Base-by-base conservation (phyloP, 805 yeast species). In the Hanseniaspora hatyaiensis region DNA sequence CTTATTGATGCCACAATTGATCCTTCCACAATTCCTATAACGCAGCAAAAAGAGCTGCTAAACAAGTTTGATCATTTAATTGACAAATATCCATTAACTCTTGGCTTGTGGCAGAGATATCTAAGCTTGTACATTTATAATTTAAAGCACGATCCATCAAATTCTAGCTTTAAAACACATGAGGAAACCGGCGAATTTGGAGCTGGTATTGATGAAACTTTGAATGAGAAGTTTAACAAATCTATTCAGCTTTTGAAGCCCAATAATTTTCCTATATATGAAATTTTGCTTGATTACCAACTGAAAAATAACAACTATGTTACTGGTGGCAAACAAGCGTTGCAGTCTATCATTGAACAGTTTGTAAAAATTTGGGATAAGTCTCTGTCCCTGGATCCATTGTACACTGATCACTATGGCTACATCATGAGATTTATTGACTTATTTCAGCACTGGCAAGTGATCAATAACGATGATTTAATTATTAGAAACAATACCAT, bases 341-440 rank as follows among this genome's bases (percentile, higher is more conserved):
- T 43, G 22, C 47, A 43, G n/a, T 15, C 24, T 11, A 43, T 34
- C 12, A 36, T 43, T 43, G 47, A 43, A 16, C 40, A 43, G 15
- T 43, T 43, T 36, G 30, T 43, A 15, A 43, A 43, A 19, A 43
- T 43, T 12, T 43, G 47, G 47, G 47, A 43, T 33, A 43, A 43
- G 24, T 30, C 47, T 6, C 12, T 43, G 13, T 34, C 47, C 3
- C 24, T 43, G 24, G 39, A 43, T 16, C 47, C 47, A 24, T 22
- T 43, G 12, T 34, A 38, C 11, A 30, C 20, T 13, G 30, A 34
- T 19, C 47, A 43, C 12, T 43, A 24, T 30, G 24, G 24, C 11
- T 43, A 29, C 26, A 43, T 43, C 2, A 43, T 43, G 47, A 36
- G 18, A 23, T 43, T 43, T 29, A 33, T 43, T 15, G 47, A 43